These are phyloP conservation scores for Thoreauomyces humboldtii DNA, from an alignment of 192 early-diverging fungal species.

Conservation along the genomic window DNA sequence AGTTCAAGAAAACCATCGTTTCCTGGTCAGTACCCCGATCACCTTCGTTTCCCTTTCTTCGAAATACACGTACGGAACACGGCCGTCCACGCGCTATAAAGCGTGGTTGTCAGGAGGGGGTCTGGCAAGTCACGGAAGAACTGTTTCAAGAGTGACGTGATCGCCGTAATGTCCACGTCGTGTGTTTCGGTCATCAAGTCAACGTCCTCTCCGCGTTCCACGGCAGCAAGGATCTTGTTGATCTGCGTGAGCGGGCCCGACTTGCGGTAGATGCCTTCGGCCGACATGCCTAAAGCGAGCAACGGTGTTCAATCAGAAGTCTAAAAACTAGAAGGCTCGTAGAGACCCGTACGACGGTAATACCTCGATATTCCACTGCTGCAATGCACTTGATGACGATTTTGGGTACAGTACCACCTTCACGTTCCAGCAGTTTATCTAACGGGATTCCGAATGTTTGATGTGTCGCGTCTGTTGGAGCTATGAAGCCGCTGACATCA, in stretches of 20 bases:
- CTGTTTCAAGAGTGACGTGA: slow-evolving; percentile 38
- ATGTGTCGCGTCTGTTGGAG: not conserved
- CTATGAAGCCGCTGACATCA: too few relatives aligned
- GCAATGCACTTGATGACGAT: slow-evolving; percentile 31
- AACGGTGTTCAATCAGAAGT: too few relatives aligned
- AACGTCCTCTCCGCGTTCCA: slow-evolving; percentile 26
- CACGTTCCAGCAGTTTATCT: slow-evolving; percentile 5
- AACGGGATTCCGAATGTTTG: slow-evolving; percentile 21
- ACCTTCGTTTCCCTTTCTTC: too few relatives aligned
- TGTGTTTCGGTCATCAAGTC: not conserved
- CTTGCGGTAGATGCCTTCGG: slow-evolving; percentile 43
- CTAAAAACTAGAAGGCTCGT: too few relatives aligned
- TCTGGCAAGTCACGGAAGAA: slow-evolving; percentile 38
- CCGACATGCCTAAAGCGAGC: slow-evolving; percentile 23
- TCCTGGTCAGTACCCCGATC: too few relatives aligned
- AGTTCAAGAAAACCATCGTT: too few relatives aligned
- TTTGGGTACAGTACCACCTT: slow-evolving; percentile 29
- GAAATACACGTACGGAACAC: slow-evolving; percentile 14
- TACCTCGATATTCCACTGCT: slow-evolving; percentile 35
- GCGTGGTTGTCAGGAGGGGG: slow-evolving; percentile 9
- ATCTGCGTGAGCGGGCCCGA: slow-evolving; percentile 37
- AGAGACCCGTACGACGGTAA: too few relatives aligned
- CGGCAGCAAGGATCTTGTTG: slow-evolving; percentile 25
- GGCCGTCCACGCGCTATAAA: slow-evolving; percentile 23
- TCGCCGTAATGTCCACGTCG: slow-evolving; percentile 34